Percentiles rank a stretch among this genome's conserved stretches.
These are phyloP conservation scores for Eimeria maxima DNA, from an alignment of 169 alveolate species.

Conservation along the genomic window DNA sequence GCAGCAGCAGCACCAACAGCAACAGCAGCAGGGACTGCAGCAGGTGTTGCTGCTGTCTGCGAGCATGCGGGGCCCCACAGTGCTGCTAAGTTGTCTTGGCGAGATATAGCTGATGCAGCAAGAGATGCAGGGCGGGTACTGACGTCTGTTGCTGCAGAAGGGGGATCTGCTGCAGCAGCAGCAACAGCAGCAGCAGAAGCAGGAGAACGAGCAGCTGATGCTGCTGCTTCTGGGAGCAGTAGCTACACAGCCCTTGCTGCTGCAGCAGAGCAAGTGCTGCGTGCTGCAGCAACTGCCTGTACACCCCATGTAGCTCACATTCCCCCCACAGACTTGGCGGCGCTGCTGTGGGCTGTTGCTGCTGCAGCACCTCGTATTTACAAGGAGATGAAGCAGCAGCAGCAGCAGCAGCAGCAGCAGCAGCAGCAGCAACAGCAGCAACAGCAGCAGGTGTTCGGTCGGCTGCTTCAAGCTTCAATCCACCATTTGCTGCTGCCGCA, in stretches of 20 bases:
- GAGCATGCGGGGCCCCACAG: neutral
- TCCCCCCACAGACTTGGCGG: conserved; percentile 22
- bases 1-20: conserved; percentile 64
- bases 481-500: conserved; percentile 30
- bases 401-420: conserved; percentile 29
- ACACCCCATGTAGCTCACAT: neutral
- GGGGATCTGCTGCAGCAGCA: neutral
- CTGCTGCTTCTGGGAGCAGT: neutral
- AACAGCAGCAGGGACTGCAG: neutral
- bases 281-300: neutral
- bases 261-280: conserved; percentile 14
- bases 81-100: conserved; percentile 4
- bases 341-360: conserved; percentile 60
- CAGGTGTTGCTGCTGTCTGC: neutral
- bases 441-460: neutral
- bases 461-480: neutral
- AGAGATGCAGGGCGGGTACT: conserved; percentile 14
- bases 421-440: conserved; percentile 37
- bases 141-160: neutral
- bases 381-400: conserved; percentile 7
- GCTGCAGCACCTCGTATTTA: neutral
- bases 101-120: conserved; percentile 57
- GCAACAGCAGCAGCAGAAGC: neutral
- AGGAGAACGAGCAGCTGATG: neutral
- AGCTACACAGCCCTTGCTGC: neutral